Base-by-base conservation (phyloP, 2,329 filamentous ascomycete genomes). In the Dothistroma septosporum region DNA sequence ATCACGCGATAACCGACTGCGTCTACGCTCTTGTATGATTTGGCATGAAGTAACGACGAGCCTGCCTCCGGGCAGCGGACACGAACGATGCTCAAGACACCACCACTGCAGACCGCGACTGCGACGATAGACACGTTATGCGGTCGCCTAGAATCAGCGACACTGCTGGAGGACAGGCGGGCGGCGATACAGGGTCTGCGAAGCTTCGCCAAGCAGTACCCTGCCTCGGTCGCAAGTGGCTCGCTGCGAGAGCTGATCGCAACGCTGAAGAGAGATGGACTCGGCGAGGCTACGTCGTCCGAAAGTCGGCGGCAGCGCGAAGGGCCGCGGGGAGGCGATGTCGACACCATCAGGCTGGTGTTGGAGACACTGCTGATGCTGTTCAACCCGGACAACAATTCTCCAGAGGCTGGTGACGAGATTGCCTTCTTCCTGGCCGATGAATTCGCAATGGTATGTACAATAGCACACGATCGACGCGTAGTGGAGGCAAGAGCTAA, bases 191-290 rank as follows among this genome's bases (percentile, higher is more conserved):
- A 96, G 32, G 94, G 94, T 19, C 82, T 99, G 41, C 86, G 95
- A 69, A 97, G 92, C 78, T 97, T 99, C 75, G 91, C 94, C 47
- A 97, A 97, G 77, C 87, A 95, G 63, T 97, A 93, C 70, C 95
- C 94, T 41, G 95, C 95, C 14, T 96, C 92, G 8, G 94, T 99
- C 37, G 91, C 95, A 1, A 97, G 92, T 4, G 92, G 92, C 44
- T 91, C 92, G n/a, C 79, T 99, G 53, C 85, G 93, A 64, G 91
- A 90, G 59, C 82, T 99, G 59, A 97, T 99, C 67, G 86, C 85
- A 12, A 91, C 90, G 69, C 79, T 99, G 57, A 86, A 86, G 67
- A 92, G 91, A 73, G 94, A 99, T 83, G 73, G 73, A 10, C 64
- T 75, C 4, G 73, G 73, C 9, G 67, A 74, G 41, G 61, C 64